Conservation (phyloP, 2,329 filamentous ascomycete species). For the Aspergillus neotritici region DNA sequence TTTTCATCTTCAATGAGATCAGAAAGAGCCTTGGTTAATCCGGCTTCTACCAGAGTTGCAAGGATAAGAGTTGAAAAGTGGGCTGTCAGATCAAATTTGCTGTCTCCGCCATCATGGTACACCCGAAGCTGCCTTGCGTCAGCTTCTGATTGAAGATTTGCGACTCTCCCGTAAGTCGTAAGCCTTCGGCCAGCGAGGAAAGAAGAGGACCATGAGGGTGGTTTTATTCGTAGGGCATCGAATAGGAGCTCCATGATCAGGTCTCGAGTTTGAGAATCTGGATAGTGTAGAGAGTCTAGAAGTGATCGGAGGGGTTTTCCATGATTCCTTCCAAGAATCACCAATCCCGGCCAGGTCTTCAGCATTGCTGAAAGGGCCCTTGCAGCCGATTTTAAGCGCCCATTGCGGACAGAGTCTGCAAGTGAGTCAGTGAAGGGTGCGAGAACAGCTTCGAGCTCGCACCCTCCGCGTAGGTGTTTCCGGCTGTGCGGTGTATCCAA, state of each 20-base stretch:
- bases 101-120: conserved; percentile 64
- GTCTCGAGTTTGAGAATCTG: conserved; percentile 56
- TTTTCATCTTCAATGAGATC: conserved; percentile 46
- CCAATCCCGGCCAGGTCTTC: conserved; percentile 88
- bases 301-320: conserved; percentile 80
- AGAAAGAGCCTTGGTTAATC: conserved; percentile 56
- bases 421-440: conserved; percentile 85
- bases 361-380: conserved; percentile 88
- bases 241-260: conserved; percentile 86
- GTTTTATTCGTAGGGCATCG: conserved; percentile 78
- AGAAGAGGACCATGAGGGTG: conserved; percentile 88
- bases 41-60: conserved; percentile 76
- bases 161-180: conserved; percentile 93
- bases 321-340: conserved; percentile 81
- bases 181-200: conserved; percentile 87
- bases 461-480: conserved; percentile 77
- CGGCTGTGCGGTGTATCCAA: conserved; percentile 77
- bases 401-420: conserved; percentile 51
- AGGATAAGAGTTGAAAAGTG: conserved; percentile 90
- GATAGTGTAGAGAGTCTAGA: conserved; percentile 59
- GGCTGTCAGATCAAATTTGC: conserved; percentile 67
- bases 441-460: conserved; percentile 83
- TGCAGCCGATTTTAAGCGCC: conserved; percentile 74
- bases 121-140: conserved; percentile 47
- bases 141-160: conserved; percentile 66